Conservation (phyloP, 2,329 filamentous ascomycete species). For the Gyromitra esculenta region DNA sequence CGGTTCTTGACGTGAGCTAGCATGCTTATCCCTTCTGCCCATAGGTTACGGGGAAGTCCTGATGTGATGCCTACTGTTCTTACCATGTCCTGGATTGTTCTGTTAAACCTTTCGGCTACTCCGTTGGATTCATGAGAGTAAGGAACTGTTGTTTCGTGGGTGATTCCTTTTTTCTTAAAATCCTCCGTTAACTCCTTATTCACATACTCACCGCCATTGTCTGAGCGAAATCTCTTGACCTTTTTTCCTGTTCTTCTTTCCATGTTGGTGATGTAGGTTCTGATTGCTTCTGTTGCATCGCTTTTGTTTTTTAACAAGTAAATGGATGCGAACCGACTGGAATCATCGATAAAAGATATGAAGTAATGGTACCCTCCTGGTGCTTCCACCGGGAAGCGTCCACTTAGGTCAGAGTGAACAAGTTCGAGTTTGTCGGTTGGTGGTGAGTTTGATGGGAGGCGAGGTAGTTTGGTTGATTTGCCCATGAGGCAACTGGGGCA, state of each 20-base stretch:
- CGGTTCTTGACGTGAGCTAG: neutral
- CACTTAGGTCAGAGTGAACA: too few relatives aligned
- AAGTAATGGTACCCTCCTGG: too few relatives aligned
- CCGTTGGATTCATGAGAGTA: slow-evolving; percentile 15
- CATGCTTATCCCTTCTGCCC: neutral
- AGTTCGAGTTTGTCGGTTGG: too few relatives aligned
- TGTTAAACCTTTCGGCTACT: neutral
- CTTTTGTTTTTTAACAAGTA: neutral
- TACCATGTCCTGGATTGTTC: neutral
- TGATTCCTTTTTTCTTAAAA: neutral
- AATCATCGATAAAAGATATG: neutral
- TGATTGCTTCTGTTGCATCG: neutral
- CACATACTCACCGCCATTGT: slow-evolving; percentile 2
- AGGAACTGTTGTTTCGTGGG: neutral
- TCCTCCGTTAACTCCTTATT: neutral
- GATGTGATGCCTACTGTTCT: neutral
- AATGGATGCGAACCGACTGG: neutral
- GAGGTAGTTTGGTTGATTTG: too few relatives aligned
- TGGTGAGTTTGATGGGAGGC: too few relatives aligned
- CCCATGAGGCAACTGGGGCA: too few relatives aligned
- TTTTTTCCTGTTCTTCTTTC: slow-evolving; percentile 5
- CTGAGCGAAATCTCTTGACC: neutral
- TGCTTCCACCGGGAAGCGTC: too few relatives aligned
- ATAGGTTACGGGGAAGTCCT: too few relatives aligned
- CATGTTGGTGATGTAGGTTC: neutral